Base-by-base conservation (phyloP, 139 green algal genomes). In the Pleodorina starrii region DNA sequence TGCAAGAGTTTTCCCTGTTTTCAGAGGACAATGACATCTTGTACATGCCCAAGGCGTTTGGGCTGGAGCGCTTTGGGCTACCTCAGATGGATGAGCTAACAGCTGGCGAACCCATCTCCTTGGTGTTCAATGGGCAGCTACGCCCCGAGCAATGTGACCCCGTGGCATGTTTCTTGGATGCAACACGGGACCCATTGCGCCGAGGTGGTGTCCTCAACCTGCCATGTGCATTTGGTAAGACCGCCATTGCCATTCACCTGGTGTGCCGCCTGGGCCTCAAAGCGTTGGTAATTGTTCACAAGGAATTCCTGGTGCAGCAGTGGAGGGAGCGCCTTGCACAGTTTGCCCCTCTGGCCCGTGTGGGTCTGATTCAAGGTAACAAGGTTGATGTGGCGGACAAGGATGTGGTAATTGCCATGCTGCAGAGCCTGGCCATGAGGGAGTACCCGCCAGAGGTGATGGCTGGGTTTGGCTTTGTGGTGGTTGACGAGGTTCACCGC, bases 401-500 rank as follows among this genome's bases (percentile, higher is more conserved):
- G 10, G 87, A 91, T 66, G 76, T 91, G 46, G 66, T 91, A 4
- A 83, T 91, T 11, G 77, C 63, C 23, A 88, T 43, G 9, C n/a
- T 91, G 66, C 87, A 91, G 66, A 88, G 59, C 66, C 42, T 91
- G 4, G 74, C 40, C 63, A 83, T 91, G 87, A 86, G 74, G 63
- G 32, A 54, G 10, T 91, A 87, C 35, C 60, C 36, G 35, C 5
- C 4, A 4, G 46, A 77, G 63, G 68, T 80, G 14, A 82, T 90
- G n/a, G 23, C 1, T 21, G 87, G 77, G 46, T 48, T 91, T 14
- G 77, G 77, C 32, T 54, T 86, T 16, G 4, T 91, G 12, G 86
- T 91, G 44, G 35, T 91, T 14, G 87, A 91, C 66, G 87, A 91
- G 87, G 83, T 63, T 44, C 87, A 91, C 66, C 87, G 78, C 66